Conservation (phyloP, 139 green algal species). For the Diplosphaera chodatii region DNA sequence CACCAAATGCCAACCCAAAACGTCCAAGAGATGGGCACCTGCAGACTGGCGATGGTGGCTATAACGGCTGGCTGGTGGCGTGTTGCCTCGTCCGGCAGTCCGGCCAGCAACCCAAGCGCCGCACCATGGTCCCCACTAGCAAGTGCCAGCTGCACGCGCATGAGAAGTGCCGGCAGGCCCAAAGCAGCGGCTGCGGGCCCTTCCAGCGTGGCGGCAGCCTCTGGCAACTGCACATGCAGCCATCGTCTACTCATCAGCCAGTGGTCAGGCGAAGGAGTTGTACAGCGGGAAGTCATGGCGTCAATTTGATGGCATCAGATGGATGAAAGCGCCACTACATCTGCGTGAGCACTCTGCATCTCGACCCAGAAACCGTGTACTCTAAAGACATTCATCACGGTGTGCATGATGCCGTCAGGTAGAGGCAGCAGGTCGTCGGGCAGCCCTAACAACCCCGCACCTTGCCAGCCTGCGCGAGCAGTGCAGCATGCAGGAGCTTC, state of each 20-base stretch:
- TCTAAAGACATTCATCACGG: too few species aligned
- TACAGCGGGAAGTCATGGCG: too few species aligned
- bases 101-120: slow-evolving; percentile 24
- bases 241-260: too few species aligned
- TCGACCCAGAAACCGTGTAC: too few species aligned
- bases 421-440: too few species aligned
- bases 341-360: too few species aligned
- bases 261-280: too few species aligned
- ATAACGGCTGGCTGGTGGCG: slow-evolving; percentile 34
- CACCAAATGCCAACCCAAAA: too few species aligned
- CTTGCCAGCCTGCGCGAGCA: slow-evolving; percentile 44
- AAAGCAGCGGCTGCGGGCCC: slow-evolving; percentile 1
- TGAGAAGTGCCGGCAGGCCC: slow-evolving; percentile 25
- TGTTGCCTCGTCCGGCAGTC: slow-evolving; percentile 9
- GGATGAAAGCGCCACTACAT: too few species aligned
- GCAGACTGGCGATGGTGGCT: slow-evolving; percentile 48
- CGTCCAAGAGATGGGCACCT: too few species aligned
- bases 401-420: too few species aligned
- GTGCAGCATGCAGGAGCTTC: slow-evolving; percentile 53
- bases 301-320: too few species aligned
- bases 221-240: slow-evolving; percentile 8
- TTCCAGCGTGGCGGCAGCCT: slow-evolving; percentile 42
- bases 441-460: not conserved
- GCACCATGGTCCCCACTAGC: slow-evolving; percentile 20
- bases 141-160: slow-evolving; percentile 60